Evolutionary conservation across 805 yeast genomes (phyloP), one percentile per base, ranked within the genome.

Genomic region (Metschnikowia bowlesiae): DNA sequence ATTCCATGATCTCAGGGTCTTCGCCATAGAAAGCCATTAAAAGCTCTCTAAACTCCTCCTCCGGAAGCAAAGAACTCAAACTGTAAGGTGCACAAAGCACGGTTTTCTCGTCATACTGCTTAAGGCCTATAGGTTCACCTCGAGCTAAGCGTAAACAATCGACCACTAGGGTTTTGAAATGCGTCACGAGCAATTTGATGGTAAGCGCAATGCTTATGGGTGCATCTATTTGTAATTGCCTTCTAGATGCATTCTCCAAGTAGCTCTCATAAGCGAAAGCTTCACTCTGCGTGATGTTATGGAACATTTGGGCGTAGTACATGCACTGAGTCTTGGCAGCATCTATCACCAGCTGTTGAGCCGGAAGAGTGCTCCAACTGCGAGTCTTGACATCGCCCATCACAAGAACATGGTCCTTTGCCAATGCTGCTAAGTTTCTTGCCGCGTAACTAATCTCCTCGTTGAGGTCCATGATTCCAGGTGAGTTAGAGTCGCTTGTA

Each of bases 371-470:
- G 38, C 66, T 69, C 39, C 58, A 58, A 0, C 69, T 59, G 48
- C 91, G 69, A 1, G 91, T 85, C 63, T 86, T 86, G 28, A 85
- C 77, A 64, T 86, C 94, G n/a, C 56, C 48, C 42, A 49, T 50
- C n/a, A 55, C 54, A 22, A 57, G 47, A 30, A 26, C 36, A 34
- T 55, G 54, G 35, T 44, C 48, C 30, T 37, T 38, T 4, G 57
- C 50, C 14, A 52, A 47, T 28, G 18, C 16, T 8, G 49, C 22
- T 46, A 55, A 30, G 26, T 16, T 42, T 14, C 26, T n/a, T 14
- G 45, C 29, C 8, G 45, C 38, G 10, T n/a, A 38, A 9, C 8
- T 11, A 6, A 34, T 42, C 30, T 22, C 38, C 30, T 42, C 38
- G 16, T 26, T 14, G 4, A 42, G 26, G 14, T 33, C 10, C 38